Percentiles rank a stretch among this genome's conserved stretches.
These are phyloP conservation scores for Coemansia sp. DNA, from an alignment of 192 early-diverging fungal species.

Conservation along the genomic window DNA sequence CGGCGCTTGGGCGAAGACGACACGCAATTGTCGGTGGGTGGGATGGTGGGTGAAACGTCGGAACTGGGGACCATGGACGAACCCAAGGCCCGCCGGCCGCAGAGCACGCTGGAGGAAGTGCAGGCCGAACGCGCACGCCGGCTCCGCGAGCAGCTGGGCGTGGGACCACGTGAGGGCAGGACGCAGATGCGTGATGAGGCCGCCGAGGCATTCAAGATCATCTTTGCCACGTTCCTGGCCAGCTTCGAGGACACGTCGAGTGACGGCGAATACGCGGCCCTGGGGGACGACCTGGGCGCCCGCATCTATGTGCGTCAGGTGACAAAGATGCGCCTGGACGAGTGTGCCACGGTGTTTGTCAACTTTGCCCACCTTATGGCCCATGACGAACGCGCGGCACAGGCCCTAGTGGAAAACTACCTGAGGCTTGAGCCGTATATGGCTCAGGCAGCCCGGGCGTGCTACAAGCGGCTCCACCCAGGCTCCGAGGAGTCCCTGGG, in stretches of 20 bases:
- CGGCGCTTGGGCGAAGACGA: conserved; percentile 21
- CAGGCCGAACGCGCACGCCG: conserved; percentile 35
- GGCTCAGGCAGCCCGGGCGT: conserved; percentile 73
- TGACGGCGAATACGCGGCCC: conserved; percentile 1
- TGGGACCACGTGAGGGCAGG: conserved; percentile 25
- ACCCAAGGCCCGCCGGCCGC: not conserved
- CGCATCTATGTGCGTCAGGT: conserved; percentile 67
- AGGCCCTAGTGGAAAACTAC: conserved; percentile 64
- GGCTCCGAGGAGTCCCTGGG: conserved; percentile 22
- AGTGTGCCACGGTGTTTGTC: conserved; percentile 66
- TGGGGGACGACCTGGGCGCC: conserved; percentile 10
- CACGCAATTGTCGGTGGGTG: conserved; percentile 9
- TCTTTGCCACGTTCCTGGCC: conserved; percentile 68
- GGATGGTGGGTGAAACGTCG: not conserved
- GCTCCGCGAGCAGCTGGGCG: conserved; percentile 34
- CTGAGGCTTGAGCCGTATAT: conserved; percentile 84
- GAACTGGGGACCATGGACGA: conserved; percentile 31
- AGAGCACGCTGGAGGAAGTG: conserved; percentile 42
- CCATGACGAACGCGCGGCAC: conserved; percentile 54
- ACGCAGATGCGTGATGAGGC: conserved; percentile 57
- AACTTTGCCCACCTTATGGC: conserved; percentile 62
- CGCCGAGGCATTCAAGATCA: conserved; percentile 58
- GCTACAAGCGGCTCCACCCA: conserved; percentile 34
- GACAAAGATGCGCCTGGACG: conserved; percentile 50
- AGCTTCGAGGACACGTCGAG: conserved; percentile 30